phyloP scores from a whole-genome alignment of 495 filamentous ascomycete species.

The Staphylotrichum tortipilum region DNA sequence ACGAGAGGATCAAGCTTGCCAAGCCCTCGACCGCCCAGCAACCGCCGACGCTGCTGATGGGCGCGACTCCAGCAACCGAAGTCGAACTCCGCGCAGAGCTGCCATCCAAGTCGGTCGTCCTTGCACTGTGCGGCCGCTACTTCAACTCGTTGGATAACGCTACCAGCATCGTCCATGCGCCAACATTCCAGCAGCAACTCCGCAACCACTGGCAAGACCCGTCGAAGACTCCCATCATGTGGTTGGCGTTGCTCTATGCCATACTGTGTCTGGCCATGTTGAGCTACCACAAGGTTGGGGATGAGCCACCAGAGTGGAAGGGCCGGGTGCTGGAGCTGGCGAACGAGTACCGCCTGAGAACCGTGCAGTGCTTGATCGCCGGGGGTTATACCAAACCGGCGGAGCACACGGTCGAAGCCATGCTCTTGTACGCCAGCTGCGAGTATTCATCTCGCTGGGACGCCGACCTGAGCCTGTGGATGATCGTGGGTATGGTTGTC shows the following conservation, averaged over 20 bases:
- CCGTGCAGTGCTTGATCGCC: slow-evolving; percentile 77
- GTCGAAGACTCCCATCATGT: slow-evolving; percentile 67
- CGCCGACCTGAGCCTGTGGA: slow-evolving; percentile 72
- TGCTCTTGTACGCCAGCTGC: slow-evolving; percentile 76
- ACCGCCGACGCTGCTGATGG: slow-evolving; percentile 66
- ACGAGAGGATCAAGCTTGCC: slow-evolving; percentile 55
- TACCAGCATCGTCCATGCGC: slow-evolving; percentile 72
- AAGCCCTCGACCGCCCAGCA: slow-evolving; percentile 50
- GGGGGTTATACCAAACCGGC: slow-evolving; percentile 87
- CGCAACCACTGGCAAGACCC: slow-evolving; percentile 85
- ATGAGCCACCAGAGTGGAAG: slow-evolving; percentile 81
- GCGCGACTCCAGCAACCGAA: slow-evolving; percentile 57
- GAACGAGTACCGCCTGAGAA: slow-evolving; percentile 65
- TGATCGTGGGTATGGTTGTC: slow-evolving; percentile 70
- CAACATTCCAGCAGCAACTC: slow-evolving; percentile 79
- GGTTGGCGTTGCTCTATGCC: slow-evolving; percentile 82
- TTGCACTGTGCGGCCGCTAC: slow-evolving; percentile 69
- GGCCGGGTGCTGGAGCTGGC: slow-evolving; percentile 68
- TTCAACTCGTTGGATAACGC: slow-evolving; percentile 49
- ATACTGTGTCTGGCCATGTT: slow-evolving; percentile 86
- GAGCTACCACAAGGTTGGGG: slow-evolving; percentile 80
- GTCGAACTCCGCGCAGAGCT: slow-evolving; percentile 70
- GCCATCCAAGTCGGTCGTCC: slow-evolving; percentile 69
- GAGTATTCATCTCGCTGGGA: slow-evolving; percentile 73
- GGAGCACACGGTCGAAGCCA: slow-evolving; percentile 77